Evolutionary conservation across 2,329 filamentous ascomycete species (phyloP).

Genomic region (Rhynchosporium graminicola): DNA sequence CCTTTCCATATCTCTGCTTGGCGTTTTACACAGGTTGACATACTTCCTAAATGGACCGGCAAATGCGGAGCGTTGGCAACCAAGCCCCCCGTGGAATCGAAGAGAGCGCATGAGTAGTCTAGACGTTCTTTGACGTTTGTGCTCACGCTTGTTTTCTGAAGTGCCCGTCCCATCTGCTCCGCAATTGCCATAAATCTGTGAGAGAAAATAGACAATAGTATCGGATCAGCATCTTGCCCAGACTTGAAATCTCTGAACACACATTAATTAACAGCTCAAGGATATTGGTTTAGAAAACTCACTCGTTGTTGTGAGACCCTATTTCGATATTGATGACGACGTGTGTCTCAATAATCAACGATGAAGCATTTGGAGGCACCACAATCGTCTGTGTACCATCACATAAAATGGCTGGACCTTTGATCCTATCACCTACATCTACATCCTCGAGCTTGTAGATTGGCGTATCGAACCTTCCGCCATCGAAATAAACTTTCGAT

Average conservation of each 20-base stretch:
- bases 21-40: slow-evolving; percentile 55
- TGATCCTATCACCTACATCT: slow-evolving; percentile 68
- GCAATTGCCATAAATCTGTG: slow-evolving; percentile 85
- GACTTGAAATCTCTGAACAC: slow-evolving; percentile 21
- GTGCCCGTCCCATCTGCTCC: slow-evolving; percentile 77
- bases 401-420: slow-evolving; percentile 82
- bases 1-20: slow-evolving; percentile 81
- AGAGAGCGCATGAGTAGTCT: slow-evolving; percentile 81
- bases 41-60: slow-evolving; percentile 75
- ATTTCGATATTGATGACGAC: slow-evolving; percentile 78
- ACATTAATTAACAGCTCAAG: slow-evolving; percentile 9
- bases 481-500: slow-evolving; percentile 80
- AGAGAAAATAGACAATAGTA: slow-evolving; percentile 76
- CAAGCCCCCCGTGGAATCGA: slow-evolving; percentile 72
- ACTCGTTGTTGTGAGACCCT: slow-evolving; percentile 50
- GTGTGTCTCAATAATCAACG: slow-evolving; percentile 79
- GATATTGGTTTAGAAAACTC: slow-evolving; percentile 34
- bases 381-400: slow-evolving; percentile 92
- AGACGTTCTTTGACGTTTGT: slow-evolving; percentile 82
- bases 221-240: slow-evolving; percentile 64
- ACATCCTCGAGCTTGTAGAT: slow-evolving; percentile 82
- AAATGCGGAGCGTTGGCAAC: slow-evolving; percentile 81
- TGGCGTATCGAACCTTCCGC: slow-evolving; percentile 73
- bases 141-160: slow-evolving; percentile 79
- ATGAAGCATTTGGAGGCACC: slow-evolving; percentile 75